Evolutionary conservation across 371 early-diverging fungal species (phyloP), one percentile per base, ranked within the genome.

Genomic region (Fennellomyces sp.): DNA sequence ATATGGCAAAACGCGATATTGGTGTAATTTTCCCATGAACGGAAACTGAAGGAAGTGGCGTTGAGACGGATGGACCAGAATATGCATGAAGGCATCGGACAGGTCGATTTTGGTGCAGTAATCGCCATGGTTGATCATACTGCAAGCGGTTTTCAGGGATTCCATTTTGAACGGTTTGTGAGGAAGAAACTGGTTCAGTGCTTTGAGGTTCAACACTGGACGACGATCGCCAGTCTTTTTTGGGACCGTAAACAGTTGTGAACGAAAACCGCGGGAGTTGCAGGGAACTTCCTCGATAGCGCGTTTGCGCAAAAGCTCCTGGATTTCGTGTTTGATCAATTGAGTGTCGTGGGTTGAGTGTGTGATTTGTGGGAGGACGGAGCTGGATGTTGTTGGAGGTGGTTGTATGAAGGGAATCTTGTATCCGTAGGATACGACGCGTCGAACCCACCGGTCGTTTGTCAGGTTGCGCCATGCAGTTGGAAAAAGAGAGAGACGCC

Each of bases 131-230:
- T 64, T 23, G 19, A 69, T 27, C 65, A 70, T 41, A 6, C 33
- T 31, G 30, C 64, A 65, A 1, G 66, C 61, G 12, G 41, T 45
- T 19, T 49, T 29, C 2, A 69, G 13, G 10, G 63, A 52, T 28
- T 71, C 70, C 72, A 68, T 70, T 31, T 66, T 68, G 69, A 75
- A 75, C 13, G 56, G 63, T 0, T 21, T 48, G 3, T 26, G n/a
- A 5, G 25, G 13, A 27, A 69, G 19, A 55, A 38, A 57, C 23
- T 62, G 52, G 56, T 68, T 73, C 26, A 69, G 58, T 4, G 64
- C 54, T 11, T 52, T 28, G 25, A 73, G 61, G 58, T 69, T 69
- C 60, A 72, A 55, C 10, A 66, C 63, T 7, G 67, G 69, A 13
- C 63, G 49, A 5, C 53, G 55, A 26, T 50, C 69, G 0, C 67